Percentiles rank a stretch among this genome's conserved stretches.
Conservation (phyloP, 176 grass and related monocot species). For the Pontederia paniculata region DNA sequence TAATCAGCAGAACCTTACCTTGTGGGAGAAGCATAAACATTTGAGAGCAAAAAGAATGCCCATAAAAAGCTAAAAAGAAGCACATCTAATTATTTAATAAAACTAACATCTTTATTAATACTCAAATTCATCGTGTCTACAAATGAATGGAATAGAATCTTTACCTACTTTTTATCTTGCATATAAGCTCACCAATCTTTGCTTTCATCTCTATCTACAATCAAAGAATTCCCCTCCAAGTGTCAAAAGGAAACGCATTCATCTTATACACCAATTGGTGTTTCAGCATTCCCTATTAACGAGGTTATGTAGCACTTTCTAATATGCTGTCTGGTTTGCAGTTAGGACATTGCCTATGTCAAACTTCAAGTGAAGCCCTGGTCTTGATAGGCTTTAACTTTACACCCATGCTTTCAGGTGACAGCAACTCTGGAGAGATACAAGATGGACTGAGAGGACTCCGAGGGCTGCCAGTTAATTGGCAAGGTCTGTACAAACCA, state of each 20-base stretch:
- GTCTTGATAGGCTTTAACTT: conserved; percentile 24
- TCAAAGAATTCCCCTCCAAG: conserved; percentile 1
- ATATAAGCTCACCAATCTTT: not conserved
- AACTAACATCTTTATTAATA: not conserved
- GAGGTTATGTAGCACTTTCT: too few species aligned
- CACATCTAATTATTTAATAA: not conserved
- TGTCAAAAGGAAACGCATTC: too few species aligned
- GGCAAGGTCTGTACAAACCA: conserved; percentile 1
- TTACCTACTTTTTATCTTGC: not conserved
- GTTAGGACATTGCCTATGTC: not conserved
- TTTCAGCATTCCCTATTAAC: too few species aligned
- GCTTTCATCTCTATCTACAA: not conserved
- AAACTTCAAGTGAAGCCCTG: conserved; percentile 7
- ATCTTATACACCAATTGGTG: too few species aligned
- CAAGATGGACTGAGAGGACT: conserved; percentile 9
- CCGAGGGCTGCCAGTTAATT: not conserved
- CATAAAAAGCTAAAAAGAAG: not conserved
- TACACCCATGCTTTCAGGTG: conserved; percentile 25
- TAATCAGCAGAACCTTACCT: too few species aligned
- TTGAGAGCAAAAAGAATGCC: not conserved
- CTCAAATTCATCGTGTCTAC: not conserved
- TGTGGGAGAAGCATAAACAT: not conserved
- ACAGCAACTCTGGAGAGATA: conserved; percentile 20
- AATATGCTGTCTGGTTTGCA: not conserved
- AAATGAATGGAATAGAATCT: conserved; percentile 1